phyloP scores from a whole-genome alignment of 129 eudicot genomes.

The Helichrysum umbraculigerum region DNA sequence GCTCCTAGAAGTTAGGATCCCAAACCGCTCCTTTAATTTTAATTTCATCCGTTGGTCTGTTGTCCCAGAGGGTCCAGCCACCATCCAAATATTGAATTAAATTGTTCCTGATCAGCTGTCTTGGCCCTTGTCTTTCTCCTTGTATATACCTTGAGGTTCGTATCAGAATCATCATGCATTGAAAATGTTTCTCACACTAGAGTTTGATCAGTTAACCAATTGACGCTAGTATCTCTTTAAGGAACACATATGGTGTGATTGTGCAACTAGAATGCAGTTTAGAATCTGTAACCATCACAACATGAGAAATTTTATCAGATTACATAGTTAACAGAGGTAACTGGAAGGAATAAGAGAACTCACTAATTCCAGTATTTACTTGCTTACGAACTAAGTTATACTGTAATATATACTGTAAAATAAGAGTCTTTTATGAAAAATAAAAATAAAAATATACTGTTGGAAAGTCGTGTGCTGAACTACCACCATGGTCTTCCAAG shows the following conservation, averaged over 20 bases:
- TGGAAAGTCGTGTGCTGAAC: background rate
- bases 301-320: background rate
- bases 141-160: no score
- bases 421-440: no score
- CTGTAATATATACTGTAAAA: background rate
- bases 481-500: background rate
- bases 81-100: no score
- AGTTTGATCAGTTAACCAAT: background rate
- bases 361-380: background rate
- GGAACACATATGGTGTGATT: no score
- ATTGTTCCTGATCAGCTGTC: no score
- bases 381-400: background rate
- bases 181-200: background rate
- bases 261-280: background rate
- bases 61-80: no score
- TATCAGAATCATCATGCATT: background rate
- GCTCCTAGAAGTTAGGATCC: no score
- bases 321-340: background rate
- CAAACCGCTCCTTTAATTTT: no score
- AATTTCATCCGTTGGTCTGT: no score
- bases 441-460: no score
- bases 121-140: no score
- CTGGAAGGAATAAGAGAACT: background rate
- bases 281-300: background rate
- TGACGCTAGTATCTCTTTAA: background rate